A percentile compares a stretch with the other conserved stretches of the same genome.
Conservation (phyloP, 208 protist species). For the Trichomonas tenax region DNA sequence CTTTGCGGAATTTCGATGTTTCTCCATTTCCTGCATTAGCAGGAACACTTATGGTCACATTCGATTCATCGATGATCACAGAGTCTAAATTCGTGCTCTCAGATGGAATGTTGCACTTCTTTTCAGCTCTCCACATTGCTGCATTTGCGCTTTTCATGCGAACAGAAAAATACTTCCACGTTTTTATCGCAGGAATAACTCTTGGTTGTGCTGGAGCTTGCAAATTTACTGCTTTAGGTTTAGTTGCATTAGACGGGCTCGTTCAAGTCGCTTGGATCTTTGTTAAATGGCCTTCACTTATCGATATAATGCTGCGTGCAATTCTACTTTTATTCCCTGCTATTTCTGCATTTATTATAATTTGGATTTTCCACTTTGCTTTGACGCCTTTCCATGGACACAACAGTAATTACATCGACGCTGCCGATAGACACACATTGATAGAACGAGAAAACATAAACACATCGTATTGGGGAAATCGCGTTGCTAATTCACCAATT, state of each 20-base stretch:
- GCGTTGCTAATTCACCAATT: background rate
- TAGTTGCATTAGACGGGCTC: background rate
- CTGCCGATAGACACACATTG: background rate
- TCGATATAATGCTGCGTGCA: background rate
- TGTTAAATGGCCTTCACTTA: background rate
- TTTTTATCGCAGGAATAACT: background rate
- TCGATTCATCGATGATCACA: background rate
- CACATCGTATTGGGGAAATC: slow-evolving; percentile 11
- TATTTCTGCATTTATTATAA: background rate
- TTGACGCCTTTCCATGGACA: background rate
- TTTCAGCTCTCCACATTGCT: background rate
- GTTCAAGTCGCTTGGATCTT: background rate
- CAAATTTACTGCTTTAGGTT: background rate
- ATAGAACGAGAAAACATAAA: background rate
- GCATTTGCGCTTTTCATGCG: background rate
- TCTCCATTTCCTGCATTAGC: background rate
- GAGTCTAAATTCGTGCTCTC: background rate
- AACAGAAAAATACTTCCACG: no score
- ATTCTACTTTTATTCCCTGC: background rate
- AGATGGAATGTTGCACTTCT: background rate
- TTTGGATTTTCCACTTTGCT: background rate
- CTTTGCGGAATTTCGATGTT: background rate
- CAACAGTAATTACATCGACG: background rate
- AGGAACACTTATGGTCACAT: background rate
- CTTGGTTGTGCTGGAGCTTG: background rate